Conservation (phyloP, 176 grass and related monocot genomes). For the Cocos nucifera region DNA sequence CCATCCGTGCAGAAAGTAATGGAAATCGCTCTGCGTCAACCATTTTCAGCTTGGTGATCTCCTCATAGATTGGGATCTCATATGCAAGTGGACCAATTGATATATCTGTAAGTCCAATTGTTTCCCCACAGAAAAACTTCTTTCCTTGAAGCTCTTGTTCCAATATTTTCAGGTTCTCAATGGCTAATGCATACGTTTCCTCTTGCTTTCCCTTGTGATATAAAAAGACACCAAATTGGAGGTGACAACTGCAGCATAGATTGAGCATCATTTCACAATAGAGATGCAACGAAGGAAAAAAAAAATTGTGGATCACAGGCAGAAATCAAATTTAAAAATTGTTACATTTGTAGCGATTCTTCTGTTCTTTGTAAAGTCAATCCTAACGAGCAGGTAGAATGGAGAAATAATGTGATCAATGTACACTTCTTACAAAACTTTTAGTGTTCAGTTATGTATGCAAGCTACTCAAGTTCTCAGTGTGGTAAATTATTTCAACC, state of each 20-base stretch:
- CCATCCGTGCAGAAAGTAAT: conserved; percentile 25
- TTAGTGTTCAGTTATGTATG: too few relatives aligned
- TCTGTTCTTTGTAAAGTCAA: too few relatives aligned
- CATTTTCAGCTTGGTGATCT: conserved; percentile 20
- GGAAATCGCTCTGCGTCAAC: conserved; percentile 8
- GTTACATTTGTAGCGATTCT: too few relatives aligned
- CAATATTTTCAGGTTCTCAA: conserved; percentile 22
- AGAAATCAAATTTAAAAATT: too few relatives aligned
- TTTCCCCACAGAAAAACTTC: conserved; percentile 26
- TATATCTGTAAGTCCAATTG: conserved; percentile 20
- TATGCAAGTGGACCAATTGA: conserved; percentile 21
- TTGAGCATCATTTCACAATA: too few relatives aligned
- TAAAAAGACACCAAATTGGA: conserved; percentile 38
- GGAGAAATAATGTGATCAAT: too few relatives aligned
- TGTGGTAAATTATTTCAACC: too few relatives aligned
- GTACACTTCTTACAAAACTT: too few relatives aligned
- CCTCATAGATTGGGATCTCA: conserved; percentile 22
- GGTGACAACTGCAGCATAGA: conserved; percentile 20
- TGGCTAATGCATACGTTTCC: conserved; percentile 3
- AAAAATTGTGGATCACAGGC: too few relatives aligned
- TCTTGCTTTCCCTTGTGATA: conserved; percentile 5
- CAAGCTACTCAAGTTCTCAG: too few relatives aligned
- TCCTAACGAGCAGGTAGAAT: too few relatives aligned
- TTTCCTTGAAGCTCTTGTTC: conserved; percentile 23
- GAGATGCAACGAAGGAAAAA: too few relatives aligned